Evolutionary conservation across 1,284 basidiomycete species (phyloP), one percentile per base, ranked within the genome.

Genomic region (Bjerkandera adusta): DNA sequence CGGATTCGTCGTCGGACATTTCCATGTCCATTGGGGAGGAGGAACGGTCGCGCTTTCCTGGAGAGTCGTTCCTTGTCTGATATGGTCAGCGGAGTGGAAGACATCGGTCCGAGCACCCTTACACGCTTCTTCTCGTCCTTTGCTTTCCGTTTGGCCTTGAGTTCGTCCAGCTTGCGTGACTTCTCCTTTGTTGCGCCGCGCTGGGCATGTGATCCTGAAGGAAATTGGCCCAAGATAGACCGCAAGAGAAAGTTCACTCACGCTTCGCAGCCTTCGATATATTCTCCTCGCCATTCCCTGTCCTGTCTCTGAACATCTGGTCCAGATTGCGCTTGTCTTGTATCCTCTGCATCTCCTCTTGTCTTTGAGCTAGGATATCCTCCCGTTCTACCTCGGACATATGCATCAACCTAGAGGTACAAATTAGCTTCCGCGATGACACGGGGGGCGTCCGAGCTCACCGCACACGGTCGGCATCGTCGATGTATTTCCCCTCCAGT

Each of bases 341-440:
- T 49, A 83, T 75, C 53, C 82, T 77, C 61, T 92, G 86, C 68
- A 89, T 81, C 66, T 93, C 85, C 50, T 94, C 92, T 36, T 82
- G 72, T 6, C 94, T 81, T 44, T 81, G 72, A 0, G 89, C 85
- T 11, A 97, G 75, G 43, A 92, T 87, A 21, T 83, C 82, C 66
- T 97, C 94, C 37, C 95, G 81, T 52, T 95, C 88, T 52, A 97
- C 76, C 66, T 97, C 94, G 32, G 87, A 81, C 76, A 96, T 76
- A 24, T 72, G 65, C 58, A 92, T 70, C 33, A 97, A 72, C 43
- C 93, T 96, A 61, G 52, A 33, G 12, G 33, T 5, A 6, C 10
- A 18, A n/a, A n/a, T n/a, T n/a, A n/a, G n/a, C n/a, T n/a, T n/a
- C 24, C 10, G 2, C n/a, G 16, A 39, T 37, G 41, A 4, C n/a